Base-by-base conservation (phyloP, 169 alveolate genomes). In the Plasmodium chabaudi region DNA sequence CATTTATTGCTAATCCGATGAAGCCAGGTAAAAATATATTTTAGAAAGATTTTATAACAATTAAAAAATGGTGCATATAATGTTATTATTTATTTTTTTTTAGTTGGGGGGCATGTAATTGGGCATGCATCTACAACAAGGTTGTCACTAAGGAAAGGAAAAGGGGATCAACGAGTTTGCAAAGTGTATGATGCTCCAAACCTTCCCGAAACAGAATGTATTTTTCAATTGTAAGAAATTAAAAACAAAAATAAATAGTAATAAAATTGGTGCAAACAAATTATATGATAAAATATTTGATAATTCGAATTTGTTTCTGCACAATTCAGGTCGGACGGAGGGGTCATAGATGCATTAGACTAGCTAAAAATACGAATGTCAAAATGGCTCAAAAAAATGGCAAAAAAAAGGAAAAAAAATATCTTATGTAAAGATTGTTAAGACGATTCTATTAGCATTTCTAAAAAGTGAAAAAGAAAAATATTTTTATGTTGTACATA, bases 121-220 rank as follows among this genome's bases (percentile, higher is more conserved):
- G 99, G 99, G 21, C 99, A 98, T 91, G 99, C 99, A 15, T 96
- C 99, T 7, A 96, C 98, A 49, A 97, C 98, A 0, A 95, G 99
- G 73, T 93, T 98, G 5, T 94, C 97, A 68, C 92, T 98, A 23
- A 96, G 99, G 79, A 98, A 98, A 84, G 99, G 99, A 5, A 96
- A 97, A 84, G 98, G 98, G 23, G 99, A 98, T 71, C 97, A 96
- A 88, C 94, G 99, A 79, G 96, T 98, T 27, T 95, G 98, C 73
- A 98, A 98, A 84, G 98, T 98, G 17, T 97, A 97, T 92, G 99
- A 98, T 87, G 96, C 99, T 10, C 99, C 99, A 9, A 96, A 97
- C 87, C 93, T 98, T 12, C 99, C 99, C 21, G 99, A 98, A 79
- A 92, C 97, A 5, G 99, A 98, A 91, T 98, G 98, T 25, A 88